phyloP scores from a whole-genome alignment of 2,329 filamentous ascomycete genomes.

The Aspergillus fumigatus region DNA sequence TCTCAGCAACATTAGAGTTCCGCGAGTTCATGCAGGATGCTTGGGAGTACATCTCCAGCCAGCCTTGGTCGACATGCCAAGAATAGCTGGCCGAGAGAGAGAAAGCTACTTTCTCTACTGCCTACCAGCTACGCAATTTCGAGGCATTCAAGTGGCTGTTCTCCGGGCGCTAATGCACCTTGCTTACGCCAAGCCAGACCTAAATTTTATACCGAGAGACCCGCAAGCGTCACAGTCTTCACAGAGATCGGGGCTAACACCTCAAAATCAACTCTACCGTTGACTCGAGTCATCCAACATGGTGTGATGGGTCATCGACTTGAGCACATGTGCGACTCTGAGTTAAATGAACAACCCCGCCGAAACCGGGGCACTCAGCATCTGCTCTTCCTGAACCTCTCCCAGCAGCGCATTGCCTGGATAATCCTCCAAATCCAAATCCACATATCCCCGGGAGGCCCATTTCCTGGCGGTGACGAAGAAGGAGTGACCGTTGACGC shows the following conservation, averaged over 20 bases:
- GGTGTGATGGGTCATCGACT: not conserved
- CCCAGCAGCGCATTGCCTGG: conserved; percentile 21
- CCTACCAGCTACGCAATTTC: not conserved
- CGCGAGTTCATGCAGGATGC: not conserved
- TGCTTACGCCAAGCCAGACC: conserved; percentile 8
- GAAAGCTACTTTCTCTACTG: no score
- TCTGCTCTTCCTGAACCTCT: conserved; percentile 24
- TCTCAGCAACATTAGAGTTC: not conserved
- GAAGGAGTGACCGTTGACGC: no score
- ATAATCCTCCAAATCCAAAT: conserved; percentile 19
- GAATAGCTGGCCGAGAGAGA: no score
- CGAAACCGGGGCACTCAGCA: conserved; percentile 18
- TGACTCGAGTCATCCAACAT: not conserved
- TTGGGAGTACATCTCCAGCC: not conserved
- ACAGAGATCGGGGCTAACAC: not conserved
- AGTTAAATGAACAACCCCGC: conserved; percentile 18
- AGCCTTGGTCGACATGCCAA: not conserved
- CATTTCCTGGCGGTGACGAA: no score
- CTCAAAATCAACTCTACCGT: not conserved
- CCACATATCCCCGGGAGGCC: no score
- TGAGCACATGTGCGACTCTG: conserved; percentile 2
- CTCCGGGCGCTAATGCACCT: conserved; percentile 5
- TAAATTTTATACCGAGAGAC: no score
- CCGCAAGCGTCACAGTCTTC: not conserved
- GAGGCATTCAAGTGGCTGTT: not conserved